phyloP scores from a whole-genome alignment of 2,329 filamentous ascomycete genomes.

The Talaromyces sp. region DNA sequence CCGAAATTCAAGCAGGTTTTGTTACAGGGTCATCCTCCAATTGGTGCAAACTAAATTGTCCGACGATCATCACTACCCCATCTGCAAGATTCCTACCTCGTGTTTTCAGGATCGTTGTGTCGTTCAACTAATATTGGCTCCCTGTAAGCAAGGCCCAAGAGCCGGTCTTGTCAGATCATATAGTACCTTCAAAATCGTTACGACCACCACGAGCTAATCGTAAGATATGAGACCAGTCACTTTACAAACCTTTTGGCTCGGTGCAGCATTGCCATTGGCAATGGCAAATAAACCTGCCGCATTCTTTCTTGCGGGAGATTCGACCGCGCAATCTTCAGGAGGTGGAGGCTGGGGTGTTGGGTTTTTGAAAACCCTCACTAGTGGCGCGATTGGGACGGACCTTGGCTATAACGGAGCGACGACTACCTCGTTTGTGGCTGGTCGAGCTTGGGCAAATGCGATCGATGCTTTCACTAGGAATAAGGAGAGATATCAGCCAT shows the following conservation, averaged over 20 bases:
- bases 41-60: neutral
- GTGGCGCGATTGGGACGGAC: conserved; percentile 1
- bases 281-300: neutral
- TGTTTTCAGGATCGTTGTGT: neutral
- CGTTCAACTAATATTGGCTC: neutral
- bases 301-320: conserved; percentile 9
- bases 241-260: neutral
- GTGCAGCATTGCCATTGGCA: neutral
- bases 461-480: neutral
- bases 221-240: neutral
- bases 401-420: conserved; percentile 10
- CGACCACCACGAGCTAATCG: neutral
- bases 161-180: neutral
- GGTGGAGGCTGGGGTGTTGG: conserved; percentile 12
- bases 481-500: neutral
- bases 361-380: conserved; percentile 9
- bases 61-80: neutral
- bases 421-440: neutral
- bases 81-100: neutral
- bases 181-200: neutral
- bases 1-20: neutral
- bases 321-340: conserved; percentile 8
- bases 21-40: neutral
- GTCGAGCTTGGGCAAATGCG: conserved; percentile 9
- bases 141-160: neutral